Evolutionary conservation across 495 filamentous ascomycete genomes (phyloP), one percentile per base, ranked within the genome.

Genomic region (Daldinia caldariorum): DNA sequence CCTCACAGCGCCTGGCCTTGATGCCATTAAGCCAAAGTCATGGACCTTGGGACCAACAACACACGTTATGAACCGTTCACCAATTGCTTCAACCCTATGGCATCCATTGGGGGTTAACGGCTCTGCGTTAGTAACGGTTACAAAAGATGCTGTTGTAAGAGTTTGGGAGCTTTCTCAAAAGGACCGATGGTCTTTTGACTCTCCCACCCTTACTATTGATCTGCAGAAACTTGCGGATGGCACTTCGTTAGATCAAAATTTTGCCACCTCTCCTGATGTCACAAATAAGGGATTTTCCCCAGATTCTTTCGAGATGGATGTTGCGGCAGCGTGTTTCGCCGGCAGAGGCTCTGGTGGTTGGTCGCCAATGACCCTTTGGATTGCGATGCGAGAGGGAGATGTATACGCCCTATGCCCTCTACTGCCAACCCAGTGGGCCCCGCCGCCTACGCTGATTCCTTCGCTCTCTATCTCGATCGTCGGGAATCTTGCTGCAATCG

Each of bases 361-460:
- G 94, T 90, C 91, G 6, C 84, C 92, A 13, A 97, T 95, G 92
- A 96, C 94, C 2, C 80, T 97, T 16, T 97, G 93, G 93, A 80
- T 97, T 49, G 93, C 91, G 14, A 97, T 97, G 92, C 84, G 83
- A 37, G 90, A 91, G 29, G 94, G 94, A 4, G 93, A 96, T 71
- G 85, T 97, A 7, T 97, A 97, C 70, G 92, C 92, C 7, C 80
- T 97, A n/a, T 97, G 94, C 76, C 94, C 94, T 9, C 84, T 97
- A 4, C 79, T 97, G 31, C 94, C 94, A 4, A 86, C 85, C 13
- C 92, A 88, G 71, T 97, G 92, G 92, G 84, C 90, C 55, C 89
- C 91, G n/a, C 87, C 91, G 14, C 84, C 90, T 2, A 89, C 89
- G 0, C 83, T 91, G 12, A 87, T 96, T 31, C 90, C 93, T 3